A percentile compares a stretch with the other conserved stretches of the same genome.
These are phyloP conservation scores for Aspergillus vadensis DNA, from an alignment of 2,329 filamentous ascomycete species.

Conservation along the genomic window DNA sequence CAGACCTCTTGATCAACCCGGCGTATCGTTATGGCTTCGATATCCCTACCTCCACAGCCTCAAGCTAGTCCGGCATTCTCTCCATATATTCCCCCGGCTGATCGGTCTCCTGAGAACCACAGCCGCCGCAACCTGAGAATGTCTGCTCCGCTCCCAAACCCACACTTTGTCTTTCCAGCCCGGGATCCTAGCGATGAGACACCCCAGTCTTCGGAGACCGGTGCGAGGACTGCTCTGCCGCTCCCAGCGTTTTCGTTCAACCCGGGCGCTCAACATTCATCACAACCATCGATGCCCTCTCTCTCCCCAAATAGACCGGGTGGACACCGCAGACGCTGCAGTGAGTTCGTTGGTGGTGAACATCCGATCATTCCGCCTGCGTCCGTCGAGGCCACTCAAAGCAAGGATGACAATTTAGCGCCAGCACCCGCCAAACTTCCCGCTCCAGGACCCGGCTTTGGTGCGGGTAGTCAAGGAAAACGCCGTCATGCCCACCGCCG, in stretches of 20 bases:
- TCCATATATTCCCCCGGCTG: conserved; percentile 31
- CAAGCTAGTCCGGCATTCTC: conserved; percentile 29
- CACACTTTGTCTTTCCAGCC: conserved; percentile 65
- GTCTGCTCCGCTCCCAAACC: conserved; percentile 55
- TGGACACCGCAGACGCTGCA: conserved; percentile 74
- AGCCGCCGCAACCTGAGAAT: conserved; percentile 31
- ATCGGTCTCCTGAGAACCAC: conserved; percentile 21
- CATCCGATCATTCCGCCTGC: conserved; percentile 53
- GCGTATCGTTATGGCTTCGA: conserved; percentile 36
- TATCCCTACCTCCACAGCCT: conserved; percentile 39
- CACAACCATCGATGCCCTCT: conserved; percentile 58
- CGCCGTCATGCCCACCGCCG: conserved; percentile 78
- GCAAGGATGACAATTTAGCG: conserved; percentile 26
- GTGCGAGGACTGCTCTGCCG: conserved; percentile 45
- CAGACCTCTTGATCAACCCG: conserved; percentile 9
- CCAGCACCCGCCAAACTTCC: conserved; percentile 29
- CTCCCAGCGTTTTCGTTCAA: conserved; percentile 45
- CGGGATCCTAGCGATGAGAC: conserved; percentile 35
- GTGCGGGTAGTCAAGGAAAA: conserved; percentile 54
- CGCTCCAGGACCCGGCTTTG: conserved; percentile 38
- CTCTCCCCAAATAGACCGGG: conserved; percentile 59
- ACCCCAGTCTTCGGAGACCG: conserved; percentile 47
- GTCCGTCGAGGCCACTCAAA: conserved; percentile 60
- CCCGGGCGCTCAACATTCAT: conserved; percentile 32
- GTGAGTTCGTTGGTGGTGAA: conserved; percentile 79